Base-by-base conservation (phyloP, 768 basidiomycete species). In the Termitomyces sp. region DNA sequence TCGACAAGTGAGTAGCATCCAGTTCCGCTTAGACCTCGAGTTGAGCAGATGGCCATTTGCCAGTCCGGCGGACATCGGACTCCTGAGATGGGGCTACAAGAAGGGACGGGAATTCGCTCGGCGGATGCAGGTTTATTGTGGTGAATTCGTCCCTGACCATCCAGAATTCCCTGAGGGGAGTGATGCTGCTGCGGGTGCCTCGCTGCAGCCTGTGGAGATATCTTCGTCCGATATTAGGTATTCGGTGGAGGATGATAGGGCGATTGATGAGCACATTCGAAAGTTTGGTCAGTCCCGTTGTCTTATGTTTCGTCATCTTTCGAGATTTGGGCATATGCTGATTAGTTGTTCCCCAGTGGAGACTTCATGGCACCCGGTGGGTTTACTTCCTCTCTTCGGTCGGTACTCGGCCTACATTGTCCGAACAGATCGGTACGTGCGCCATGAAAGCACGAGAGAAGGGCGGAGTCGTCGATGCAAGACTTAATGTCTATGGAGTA, bases 401-500 rank as follows among this genome's bases (percentile, higher is more conserved):
- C 16, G n/a, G 10, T 28, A 41, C 14, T 18, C n/a, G 23, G 33
- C 60, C 30, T 50, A 48, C 12, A 23, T 47, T 53, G n/a, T 51
- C 18, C 35, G 4, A 36, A 5, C 55, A 86, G 84, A 74, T 84
- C 12, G 86, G 86, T 36, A 88, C 85, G 0, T 87, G 85, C 58
- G 80, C 84, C 0, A 88, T 88, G 86, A 86, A 86, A 66, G 76
- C 83, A 3, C 77, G 79, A 26, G 75, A 80, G 12, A 55, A 77
- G 40, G 80, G 78, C 4, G 86, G 86, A 8, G 87, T 88, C 6
- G 84, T 89, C 7, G 84, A 89, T 63, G 54, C 78, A 38, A 72
- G 72, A n/a, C 69, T 88, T 46, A 83, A 83, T 59, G 85, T 89
- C 14, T 87, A 88, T 61, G 85, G 84, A 0, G 75, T 82, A 0